These are phyloP conservation scores for Dimocarpus longan DNA, from an alignment of 345 rosid genomes.

Conservation along the genomic window DNA sequence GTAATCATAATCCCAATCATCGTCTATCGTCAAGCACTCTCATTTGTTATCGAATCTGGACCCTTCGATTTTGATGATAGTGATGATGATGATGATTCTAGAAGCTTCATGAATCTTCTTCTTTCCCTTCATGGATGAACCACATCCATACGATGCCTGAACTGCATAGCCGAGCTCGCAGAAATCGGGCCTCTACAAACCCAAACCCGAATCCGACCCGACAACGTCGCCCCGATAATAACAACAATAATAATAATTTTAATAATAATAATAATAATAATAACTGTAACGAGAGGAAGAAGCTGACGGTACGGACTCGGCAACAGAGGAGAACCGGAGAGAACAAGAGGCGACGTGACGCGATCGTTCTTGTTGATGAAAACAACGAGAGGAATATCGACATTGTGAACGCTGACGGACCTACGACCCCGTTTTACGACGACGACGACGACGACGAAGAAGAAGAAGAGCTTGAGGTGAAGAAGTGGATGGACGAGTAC, in stretches of 20 bases:
- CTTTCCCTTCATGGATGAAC: constrained; percentile 29
- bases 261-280: background rate
- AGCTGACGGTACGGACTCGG: constrained; percentile 2
- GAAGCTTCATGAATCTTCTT: constrained; percentile 40
- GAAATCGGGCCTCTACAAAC: constrained; percentile 34
- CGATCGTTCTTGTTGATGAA: constrained; percentile 29
- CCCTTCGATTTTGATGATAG: background rate
- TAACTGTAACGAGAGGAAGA: constrained; percentile 8
- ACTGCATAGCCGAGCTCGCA: constrained; percentile 51
- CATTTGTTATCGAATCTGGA: constrained; percentile 8
- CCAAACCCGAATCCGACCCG: constrained; percentile 34
- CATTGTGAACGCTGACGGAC: constrained; percentile 15
- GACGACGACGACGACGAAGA: constrained; percentile 24
- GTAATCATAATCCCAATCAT: background rate
- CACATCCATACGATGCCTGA: constrained; percentile 44
- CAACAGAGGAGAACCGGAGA: constrained; percentile 16
- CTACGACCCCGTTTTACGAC: constrained; percentile 28
- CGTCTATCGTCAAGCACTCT: background rate
- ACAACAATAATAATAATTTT: background rate
- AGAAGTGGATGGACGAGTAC: constrained; percentile 65
- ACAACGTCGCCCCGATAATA: constrained; percentile 27
- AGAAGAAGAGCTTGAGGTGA: constrained; percentile 31
- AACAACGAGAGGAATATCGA: background rate
- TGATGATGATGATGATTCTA: constrained; percentile 30
- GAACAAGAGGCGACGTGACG: constrained; percentile 12